phyloP scores from a whole-genome alignment of 2,329 filamentous ascomycete genomes.

The Beauveria pseudobassiana region DNA sequence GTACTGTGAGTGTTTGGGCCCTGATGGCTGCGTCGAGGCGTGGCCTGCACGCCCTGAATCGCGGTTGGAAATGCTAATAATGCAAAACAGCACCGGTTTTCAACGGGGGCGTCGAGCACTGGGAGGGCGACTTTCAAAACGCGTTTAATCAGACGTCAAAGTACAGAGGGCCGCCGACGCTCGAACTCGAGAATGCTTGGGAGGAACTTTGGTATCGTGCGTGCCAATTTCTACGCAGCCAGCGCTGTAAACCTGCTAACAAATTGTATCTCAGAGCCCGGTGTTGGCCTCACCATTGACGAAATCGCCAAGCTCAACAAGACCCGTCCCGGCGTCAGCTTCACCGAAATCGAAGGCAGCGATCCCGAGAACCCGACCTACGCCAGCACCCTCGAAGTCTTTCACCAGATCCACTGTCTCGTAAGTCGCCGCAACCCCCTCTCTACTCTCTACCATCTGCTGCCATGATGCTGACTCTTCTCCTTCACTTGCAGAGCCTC shows the following conservation, averaged over 20 bases:
- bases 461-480: neutral
- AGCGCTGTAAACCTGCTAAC: neutral
- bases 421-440: neutral
- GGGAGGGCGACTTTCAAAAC: slow-evolving; percentile 9
- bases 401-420: slow-evolving; percentile 15
- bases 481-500: slow-evolving; percentile 7
- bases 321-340: neutral
- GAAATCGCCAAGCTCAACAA: slow-evolving; percentile 10
- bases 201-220: slow-evolving; percentile 9
- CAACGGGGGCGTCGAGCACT: slow-evolving; percentile 4
- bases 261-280: neutral
- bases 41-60: neutral
- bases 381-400: slow-evolving; percentile 13
- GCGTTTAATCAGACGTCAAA: slow-evolving; percentile 3
- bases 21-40: neutral
- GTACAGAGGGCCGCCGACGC: slow-evolving; percentile 10
- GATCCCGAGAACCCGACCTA: slow-evolving; percentile 9
- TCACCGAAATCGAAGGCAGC: slow-evolving; percentile 6
- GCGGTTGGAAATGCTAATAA: neutral
- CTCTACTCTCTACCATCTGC: neutral
- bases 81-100: slow-evolving; percentile 2
- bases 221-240: neutral
- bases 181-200: slow-evolving; percentile 6
- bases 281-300: neutral
- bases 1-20: neutral